Base-by-base conservation (phyloP, 2,329 filamentous ascomycete genomes). In the Grosmannia clavigera region DNA sequence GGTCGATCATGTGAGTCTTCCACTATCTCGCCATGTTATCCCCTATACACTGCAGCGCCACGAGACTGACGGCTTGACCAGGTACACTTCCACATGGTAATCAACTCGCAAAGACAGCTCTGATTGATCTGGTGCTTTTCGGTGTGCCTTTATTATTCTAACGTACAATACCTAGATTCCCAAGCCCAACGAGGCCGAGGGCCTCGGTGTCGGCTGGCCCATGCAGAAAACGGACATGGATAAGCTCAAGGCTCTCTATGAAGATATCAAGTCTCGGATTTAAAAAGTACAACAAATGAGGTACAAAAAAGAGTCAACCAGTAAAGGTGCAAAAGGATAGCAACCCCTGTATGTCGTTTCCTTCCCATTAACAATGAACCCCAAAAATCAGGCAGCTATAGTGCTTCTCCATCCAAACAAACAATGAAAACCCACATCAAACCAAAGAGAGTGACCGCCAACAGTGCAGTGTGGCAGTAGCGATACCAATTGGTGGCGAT, bases 61-160 rank as follows among this genome's bases (percentile, higher is more conserved):
- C 19, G 22, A 14, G 7, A 50, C 55, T 50, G 7, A 57, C 27
- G 27, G 3, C 12, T 57, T 22, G 19, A 29, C 40, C 58, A 90
- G 86, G 88, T 95, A 66, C 92, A 96, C 72, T 92, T 99, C 74
- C 94, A 99, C 70, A 86, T 97, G 84, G 87, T 90, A 81, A 65
- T 78, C 90, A 81, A 65, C 78, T 16, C 16, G n/a, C 14, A 10
- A 9, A 33, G 29, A 56, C 14, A 40, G 14, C 38, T 40, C 38
- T 33, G 2, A 11, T 38, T 22, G 33, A 19, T 16, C 14, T 7
- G 3, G 16, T 31, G 19, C 12, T 38, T 14, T 12, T 22, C 14
- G 40, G 27, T 16, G 6, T 19, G 12, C 16, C 22, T 19, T 25
- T 48, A 48, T 5, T 33, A 12, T 40, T 31, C 40, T 55, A 31